Conservation (phyloP, 1,284 basidiomycete genomes). For the Apiotrichum sp. region DNA sequence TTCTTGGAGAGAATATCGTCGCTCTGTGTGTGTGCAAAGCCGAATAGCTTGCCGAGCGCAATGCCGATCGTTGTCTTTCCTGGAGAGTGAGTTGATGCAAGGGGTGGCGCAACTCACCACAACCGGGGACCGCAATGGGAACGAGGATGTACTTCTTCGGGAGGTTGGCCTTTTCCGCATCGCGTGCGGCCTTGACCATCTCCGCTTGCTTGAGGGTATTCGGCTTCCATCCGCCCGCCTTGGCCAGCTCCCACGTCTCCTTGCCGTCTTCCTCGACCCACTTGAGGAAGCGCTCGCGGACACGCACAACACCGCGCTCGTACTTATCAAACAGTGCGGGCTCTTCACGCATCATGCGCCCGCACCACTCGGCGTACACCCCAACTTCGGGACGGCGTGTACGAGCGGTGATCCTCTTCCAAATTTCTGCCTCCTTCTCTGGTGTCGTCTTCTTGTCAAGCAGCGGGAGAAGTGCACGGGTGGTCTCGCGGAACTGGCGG, state of each 20-base stretch:
- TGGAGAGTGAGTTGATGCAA: conserved; percentile 34
- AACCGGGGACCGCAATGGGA: conserved; percentile 86
- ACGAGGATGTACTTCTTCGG: conserved; percentile 75
- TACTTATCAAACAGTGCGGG: conserved; percentile 61
- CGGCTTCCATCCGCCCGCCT: conserved; percentile 37
- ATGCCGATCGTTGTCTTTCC: conserved; percentile 84
- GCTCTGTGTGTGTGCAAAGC: conserved; percentile 81
- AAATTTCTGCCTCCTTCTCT: conserved; percentile 26
- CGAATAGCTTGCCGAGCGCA: conserved; percentile 70
- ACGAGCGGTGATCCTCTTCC: conserved; percentile 35
- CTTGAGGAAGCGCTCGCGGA: conserved; percentile 69
- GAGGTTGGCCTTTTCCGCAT: conserved; percentile 26
- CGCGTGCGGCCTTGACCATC: conserved; percentile 18
- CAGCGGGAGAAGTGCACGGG: conserved; percentile 62
- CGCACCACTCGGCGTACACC: conserved; percentile 48
- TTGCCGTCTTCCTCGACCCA: conserved; percentile 60
- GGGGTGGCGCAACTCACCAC: conserved; percentile 53
- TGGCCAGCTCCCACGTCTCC: conserved; percentile 48
- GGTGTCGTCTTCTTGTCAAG: conserved; percentile 9
- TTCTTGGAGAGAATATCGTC: conserved; percentile 83
- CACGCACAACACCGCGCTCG: conserved; percentile 67
- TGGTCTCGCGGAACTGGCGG: conserved; percentile 94
- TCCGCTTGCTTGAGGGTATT: conserved; percentile 4
- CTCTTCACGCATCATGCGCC: conserved; percentile 60
- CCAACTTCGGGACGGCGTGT: conserved; percentile 45